Evolutionary conservation across 805 yeast species (phyloP).

Genomic region (Wickerhamomyces bovis): DNA sequence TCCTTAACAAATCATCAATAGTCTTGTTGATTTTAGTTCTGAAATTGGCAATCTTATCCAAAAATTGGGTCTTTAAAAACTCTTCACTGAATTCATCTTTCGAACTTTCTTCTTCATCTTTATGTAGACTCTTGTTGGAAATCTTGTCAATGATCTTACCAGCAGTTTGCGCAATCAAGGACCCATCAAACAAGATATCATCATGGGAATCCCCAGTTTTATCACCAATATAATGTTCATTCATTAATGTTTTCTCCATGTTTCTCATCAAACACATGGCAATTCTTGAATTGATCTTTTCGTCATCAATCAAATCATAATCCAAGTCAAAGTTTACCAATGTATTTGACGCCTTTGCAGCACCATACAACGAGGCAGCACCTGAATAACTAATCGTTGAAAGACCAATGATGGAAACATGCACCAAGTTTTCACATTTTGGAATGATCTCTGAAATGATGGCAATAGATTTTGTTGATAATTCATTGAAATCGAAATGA

Average conservation of each 20-base stretch:
- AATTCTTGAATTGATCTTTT: slow-evolving; percentile 58
- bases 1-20: slow-evolving; percentile 50
- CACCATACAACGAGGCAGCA: slow-evolving; percentile 60
- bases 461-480: slow-evolving; percentile 49
- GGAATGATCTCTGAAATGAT: slow-evolving; percentile 64
- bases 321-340: slow-evolving; percentile 67
- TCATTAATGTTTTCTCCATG: slow-evolving; percentile 54
- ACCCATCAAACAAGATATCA: slow-evolving; percentile 72
- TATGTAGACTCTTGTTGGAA: slow-evolving; percentile 8
- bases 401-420: slow-evolving; percentile 65
- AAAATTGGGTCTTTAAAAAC: slow-evolving; percentile 32
- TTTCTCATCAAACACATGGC: slow-evolving; percentile 80
- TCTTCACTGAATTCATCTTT: slow-evolving; percentile 31
- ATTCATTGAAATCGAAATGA: slow-evolving; percentile 64
- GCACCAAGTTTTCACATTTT: slow-evolving; percentile 58
- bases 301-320: slow-evolving; percentile 56
- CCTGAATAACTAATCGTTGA: slow-evolving; percentile 49
- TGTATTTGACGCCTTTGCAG: slow-evolving; percentile 60
- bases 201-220: slow-evolving; percentile 33
- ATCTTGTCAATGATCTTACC: slow-evolving; percentile 50
- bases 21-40: slow-evolving; percentile 40
- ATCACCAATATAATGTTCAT: slow-evolving; percentile 10
- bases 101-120: slow-evolving; percentile 9
- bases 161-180: slow-evolving; percentile 67
- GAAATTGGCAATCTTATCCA: slow-evolving; percentile 35